Evolutionary conservation across 2,329 filamentous ascomycete genomes (phyloP).

Genomic region (Phoma sp.): DNA sequence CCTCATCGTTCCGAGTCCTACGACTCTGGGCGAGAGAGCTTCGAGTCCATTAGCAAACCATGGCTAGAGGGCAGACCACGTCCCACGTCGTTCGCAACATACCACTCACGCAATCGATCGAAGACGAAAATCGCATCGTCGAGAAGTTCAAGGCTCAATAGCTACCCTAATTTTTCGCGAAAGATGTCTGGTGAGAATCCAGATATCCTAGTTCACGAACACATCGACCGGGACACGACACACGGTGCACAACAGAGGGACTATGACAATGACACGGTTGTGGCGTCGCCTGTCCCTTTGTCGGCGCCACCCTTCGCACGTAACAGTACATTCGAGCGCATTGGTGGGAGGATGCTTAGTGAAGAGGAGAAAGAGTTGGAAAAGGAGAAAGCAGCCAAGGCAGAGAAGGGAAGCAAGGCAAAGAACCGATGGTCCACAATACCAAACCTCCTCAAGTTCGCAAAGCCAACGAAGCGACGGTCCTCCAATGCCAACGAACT

Average conservation of each 20-base stretch:
- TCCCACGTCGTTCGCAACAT: conserved; percentile 36
- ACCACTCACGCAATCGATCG: conserved; percentile 34
- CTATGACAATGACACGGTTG: conserved; percentile 8
- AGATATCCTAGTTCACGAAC: conserved; percentile 26
- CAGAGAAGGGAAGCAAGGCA: conserved; percentile 12
- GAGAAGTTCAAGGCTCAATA: conserved; percentile 33
- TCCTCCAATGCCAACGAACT: conserved; percentile 17
- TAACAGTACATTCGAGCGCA: conserved; percentile 12
- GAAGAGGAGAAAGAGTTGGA: conserved; percentile 12
- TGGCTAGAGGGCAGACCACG: conserved; percentile 26
- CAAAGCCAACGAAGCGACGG: conserved; percentile 15
- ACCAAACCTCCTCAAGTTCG: conserved; percentile 31
- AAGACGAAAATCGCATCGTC: conserved; percentile 41
- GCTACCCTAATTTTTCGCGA: conserved; percentile 34
- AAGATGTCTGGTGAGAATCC: conserved; percentile 27
- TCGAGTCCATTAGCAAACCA: conserved; percentile 27
- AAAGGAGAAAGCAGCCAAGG: conserved; percentile 28
- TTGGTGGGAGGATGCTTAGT: conserved; percentile 18
- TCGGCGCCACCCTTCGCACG: conserved; percentile 18
- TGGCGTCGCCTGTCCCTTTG: conserved; percentile 30
- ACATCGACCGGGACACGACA: conserved; percentile 32
- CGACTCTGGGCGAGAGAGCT: conserved; percentile 17
- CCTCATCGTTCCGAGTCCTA: conserved; percentile 17
- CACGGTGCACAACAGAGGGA: conserved; percentile 26
- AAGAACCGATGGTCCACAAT: conserved; percentile 37